phyloP scores from a whole-genome alignment of 306 rosid species.

The Prunus campanulata region DNA sequence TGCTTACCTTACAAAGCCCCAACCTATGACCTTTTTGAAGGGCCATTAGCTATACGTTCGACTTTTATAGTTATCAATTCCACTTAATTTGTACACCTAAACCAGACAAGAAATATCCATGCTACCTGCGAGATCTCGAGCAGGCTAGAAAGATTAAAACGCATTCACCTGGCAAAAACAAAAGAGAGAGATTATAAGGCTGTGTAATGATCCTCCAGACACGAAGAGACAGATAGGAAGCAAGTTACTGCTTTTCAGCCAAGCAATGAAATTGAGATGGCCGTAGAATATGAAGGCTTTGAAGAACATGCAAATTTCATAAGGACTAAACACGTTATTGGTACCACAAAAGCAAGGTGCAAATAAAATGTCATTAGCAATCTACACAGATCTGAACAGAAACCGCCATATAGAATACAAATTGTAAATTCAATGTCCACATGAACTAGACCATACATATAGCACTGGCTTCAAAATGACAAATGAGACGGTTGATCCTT shows the following conservation, averaged over 20 bases:
- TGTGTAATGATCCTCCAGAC: not conserved
- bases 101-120: not conserved
- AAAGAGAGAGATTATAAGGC: no score
- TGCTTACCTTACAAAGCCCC: no score
- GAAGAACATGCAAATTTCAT: not conserved
- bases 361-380: not conserved
- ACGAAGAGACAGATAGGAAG: not conserved
- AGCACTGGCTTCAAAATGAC: not conserved
- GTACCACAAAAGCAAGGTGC: not conserved
- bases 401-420: not conserved
- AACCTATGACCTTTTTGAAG: no score
- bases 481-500: constrained; percentile 11
- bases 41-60: no score
- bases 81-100: not conserved
- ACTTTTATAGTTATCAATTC: not conserved
- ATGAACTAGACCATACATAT: not conserved
- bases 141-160: no score
- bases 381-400: not conserved
- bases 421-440: not conserved
- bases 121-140: not conserved
- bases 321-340: not conserved
- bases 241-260: no score
- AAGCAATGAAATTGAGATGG: not conserved
- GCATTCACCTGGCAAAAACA: no score
- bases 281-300: not conserved